These are phyloP conservation scores for Thelonectria discophora DNA, from an alignment of 2,329 filamentous ascomycete genomes.

Conservation along the genomic window DNA sequence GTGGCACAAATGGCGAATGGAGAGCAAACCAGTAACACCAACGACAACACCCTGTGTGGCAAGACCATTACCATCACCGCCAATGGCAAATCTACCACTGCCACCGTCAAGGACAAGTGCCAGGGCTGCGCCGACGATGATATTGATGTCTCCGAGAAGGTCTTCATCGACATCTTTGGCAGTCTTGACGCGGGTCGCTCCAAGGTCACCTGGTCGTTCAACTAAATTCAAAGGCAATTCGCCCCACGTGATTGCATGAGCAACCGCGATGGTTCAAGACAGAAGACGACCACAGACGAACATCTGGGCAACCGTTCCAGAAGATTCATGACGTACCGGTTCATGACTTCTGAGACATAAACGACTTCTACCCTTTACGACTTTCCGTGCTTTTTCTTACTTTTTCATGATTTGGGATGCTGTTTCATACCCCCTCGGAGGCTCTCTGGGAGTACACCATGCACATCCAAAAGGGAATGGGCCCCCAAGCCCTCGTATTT, in stretches of 20 bases:
- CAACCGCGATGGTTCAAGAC: background rate
- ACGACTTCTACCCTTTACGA: constrained; percentile 30
- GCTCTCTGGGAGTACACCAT: constrained; percentile 30
- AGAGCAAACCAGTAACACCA: constrained; percentile 64
- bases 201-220: constrained; percentile 58
- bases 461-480: constrained; percentile 18
- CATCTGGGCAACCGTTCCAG: constrained; percentile 4
- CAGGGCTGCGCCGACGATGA: constrained; percentile 66
- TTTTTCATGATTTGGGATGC: constrained; percentile 39
- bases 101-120: constrained; percentile 78
- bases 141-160: constrained; percentile 69
- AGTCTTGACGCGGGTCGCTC: constrained; percentile 55
- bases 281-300: constrained; percentile 9
- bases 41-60: constrained; percentile 70
- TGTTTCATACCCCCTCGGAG: constrained; percentile 27
- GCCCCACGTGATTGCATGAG: background rate
- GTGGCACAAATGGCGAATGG: constrained; percentile 66
- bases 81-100: constrained; percentile 66
- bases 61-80: constrained; percentile 70
- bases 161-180: constrained; percentile 64
- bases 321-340: background rate
- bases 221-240: constrained; percentile 32
- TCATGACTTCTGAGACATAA: background rate
- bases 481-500: constrained; percentile 26
- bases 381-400: constrained; percentile 21